Evolutionary conservation across 345 rosid genomes (phyloP).

Genomic region (Eucalyptus curtisii): DNA sequence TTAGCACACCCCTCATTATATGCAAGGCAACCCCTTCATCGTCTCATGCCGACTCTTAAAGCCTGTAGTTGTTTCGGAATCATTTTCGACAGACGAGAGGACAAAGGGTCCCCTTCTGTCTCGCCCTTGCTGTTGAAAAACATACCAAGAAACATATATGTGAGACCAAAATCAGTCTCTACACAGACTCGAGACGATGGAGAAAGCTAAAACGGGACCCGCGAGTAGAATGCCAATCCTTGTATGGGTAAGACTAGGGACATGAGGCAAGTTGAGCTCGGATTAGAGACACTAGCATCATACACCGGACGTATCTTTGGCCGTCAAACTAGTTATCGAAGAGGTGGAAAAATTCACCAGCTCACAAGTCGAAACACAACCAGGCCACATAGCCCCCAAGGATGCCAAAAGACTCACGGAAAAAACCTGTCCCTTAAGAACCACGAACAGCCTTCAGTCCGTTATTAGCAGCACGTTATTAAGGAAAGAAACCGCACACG

Average conservation of each 20-base stretch:
- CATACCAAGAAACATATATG: neutral
- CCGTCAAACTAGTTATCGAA: neutral
- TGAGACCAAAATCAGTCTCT: neutral
- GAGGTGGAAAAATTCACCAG: neutral
- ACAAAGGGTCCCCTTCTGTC: neutral
- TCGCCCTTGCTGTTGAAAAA: neutral
- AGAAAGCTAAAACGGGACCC: fast-evolving
- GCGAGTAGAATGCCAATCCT: neutral
- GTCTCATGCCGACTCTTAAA: neutral
- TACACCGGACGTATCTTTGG: neutral
- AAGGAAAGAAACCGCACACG: neutral
- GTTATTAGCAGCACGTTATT: neutral
- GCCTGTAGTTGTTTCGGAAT: neutral
- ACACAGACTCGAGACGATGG: neutral
- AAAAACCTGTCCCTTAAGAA: neutral
- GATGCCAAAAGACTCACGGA: neutral
- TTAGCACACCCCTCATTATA: neutral
- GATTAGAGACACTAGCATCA: neutral
- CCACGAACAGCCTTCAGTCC: neutral
- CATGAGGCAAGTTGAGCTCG: neutral
- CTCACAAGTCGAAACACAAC: neutral
- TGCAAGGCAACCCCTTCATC: neutral
- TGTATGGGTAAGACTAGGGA: neutral
- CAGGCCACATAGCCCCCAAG: neutral
- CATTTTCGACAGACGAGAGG: neutral